Evolutionary conservation across 208 protist species (phyloP).

Genomic region (Leishmania gerbilli): DNA sequence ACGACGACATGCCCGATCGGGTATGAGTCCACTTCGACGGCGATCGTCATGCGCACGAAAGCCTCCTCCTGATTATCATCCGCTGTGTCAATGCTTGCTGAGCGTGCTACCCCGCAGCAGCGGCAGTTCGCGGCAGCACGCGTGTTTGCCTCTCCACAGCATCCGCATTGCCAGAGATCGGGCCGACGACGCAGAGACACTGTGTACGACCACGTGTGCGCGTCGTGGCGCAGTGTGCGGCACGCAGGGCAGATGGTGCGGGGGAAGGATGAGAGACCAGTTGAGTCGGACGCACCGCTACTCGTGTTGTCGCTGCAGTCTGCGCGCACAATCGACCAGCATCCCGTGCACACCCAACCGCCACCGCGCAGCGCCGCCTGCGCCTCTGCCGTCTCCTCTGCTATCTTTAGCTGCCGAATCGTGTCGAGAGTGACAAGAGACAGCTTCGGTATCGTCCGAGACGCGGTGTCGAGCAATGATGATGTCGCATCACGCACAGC

Average conservation of each 20-base stretch:
- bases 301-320: not conserved
- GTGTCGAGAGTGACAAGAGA: slow-evolving; percentile 4
- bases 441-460: not conserved
- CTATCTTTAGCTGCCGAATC: slow-evolving; percentile 15
- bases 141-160: slow-evolving; percentile 51
- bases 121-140: slow-evolving; percentile 31
- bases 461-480: not conserved
- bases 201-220: slow-evolving; percentile 6
- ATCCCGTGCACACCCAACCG: slow-evolving; percentile 63
- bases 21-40: slow-evolving; percentile 40
- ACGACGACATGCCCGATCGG: slow-evolving; percentile 59
- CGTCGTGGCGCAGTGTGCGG: slow-evolving; percentile 60
- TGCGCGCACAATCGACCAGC: slow-evolving; percentile 35
- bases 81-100: slow-evolving; percentile 2
- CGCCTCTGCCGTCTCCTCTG: slow-evolving; percentile 30
- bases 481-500: not conserved
- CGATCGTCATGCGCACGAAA: slow-evolving; percentile 21
- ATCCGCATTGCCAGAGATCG: slow-evolving; percentile 41
- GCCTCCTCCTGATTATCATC: not conserved
- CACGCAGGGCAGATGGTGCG: slow-evolving; percentile 59
- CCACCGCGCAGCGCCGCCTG: slow-evolving; percentile 36
- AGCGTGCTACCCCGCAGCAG: slow-evolving; percentile 30
- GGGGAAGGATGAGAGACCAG: slow-evolving; percentile 8
- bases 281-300: not conserved
- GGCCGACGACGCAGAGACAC: slow-evolving; percentile 17